Evolutionary conservation across 2,329 filamentous ascomycete species (phyloP).

Genomic region (Neofusicoccum cordaticola): DNA sequence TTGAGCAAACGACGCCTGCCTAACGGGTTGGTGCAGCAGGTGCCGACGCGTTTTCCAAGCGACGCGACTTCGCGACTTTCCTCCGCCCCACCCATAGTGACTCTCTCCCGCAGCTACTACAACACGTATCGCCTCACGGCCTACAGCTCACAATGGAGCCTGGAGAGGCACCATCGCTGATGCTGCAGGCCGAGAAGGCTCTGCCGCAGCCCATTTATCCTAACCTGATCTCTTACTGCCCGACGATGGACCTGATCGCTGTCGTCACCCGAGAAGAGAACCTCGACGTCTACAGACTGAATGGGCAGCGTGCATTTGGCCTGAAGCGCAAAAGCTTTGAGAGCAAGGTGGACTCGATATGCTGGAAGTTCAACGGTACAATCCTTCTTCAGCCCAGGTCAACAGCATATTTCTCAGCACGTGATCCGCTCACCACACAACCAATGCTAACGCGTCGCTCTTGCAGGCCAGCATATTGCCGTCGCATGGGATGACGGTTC

Average conservation of each 20-base stretch:
- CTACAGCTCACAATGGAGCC: slow-evolving; percentile 22
- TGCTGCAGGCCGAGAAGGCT: slow-evolving; percentile 42
- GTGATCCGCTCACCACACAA: not conserved
- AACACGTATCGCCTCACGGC: not conserved
- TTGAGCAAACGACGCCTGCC: not conserved
- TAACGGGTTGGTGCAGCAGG: not conserved
- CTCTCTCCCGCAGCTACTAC: not conserved
- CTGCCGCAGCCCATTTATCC: slow-evolving; percentile 50
- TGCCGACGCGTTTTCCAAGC: slow-evolving; percentile 10
- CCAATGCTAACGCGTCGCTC: slow-evolving; percentile 2
- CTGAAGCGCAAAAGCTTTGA: slow-evolving; percentile 40
- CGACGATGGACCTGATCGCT: slow-evolving; percentile 79
- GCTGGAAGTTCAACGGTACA: slow-evolving; percentile 47
- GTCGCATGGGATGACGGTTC: slow-evolving; percentile 80
- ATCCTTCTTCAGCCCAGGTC: not conserved
- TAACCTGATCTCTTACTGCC: slow-evolving; percentile 70
- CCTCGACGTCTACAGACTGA: slow-evolving; percentile 74
- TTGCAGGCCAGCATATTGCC: slow-evolving; percentile 69
- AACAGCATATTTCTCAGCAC: not conserved
- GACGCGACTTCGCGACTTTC: slow-evolving; percentile 12
- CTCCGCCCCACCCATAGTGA: not conserved
- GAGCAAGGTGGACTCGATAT: slow-evolving; percentile 35
- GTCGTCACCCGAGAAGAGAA: slow-evolving; percentile 66
- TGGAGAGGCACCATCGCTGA: slow-evolving; percentile 23
- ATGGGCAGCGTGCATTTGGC: slow-evolving; percentile 67